These are phyloP conservation scores for Vanderwaltozyma yarrowii DNA, from an alignment of 805 yeast species.

Conservation along the genomic window DNA sequence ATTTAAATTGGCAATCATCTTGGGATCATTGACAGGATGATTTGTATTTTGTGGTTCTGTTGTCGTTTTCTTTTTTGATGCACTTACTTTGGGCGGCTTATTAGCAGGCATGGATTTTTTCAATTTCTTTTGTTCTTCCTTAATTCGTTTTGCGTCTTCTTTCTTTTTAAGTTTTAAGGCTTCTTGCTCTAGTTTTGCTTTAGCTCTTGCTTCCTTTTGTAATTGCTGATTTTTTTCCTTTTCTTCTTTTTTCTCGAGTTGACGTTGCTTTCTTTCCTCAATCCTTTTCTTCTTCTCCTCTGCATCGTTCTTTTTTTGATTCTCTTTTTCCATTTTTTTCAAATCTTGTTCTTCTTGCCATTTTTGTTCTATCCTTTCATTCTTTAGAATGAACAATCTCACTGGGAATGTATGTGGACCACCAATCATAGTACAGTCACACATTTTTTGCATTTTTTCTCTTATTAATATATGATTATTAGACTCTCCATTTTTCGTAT, in stretches of 20 bases:
- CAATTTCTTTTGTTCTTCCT: conserved; percentile 13
- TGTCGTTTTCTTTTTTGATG: conserved; percentile 6
- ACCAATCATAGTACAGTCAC: conserved; percentile 59
- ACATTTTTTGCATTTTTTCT: conserved; percentile 81
- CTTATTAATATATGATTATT: conserved; percentile 26
- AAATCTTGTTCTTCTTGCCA: conserved; percentile 33
- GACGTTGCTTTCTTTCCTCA: conserved; percentile 21
- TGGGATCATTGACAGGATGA: conserved; percentile 43
- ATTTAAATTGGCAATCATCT: conserved; percentile 79
- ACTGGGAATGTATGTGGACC: conserved; percentile 83
- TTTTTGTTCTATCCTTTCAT: conserved; percentile 52
- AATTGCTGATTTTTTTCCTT: conserved; percentile 12
- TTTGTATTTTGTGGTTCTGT: background rate
- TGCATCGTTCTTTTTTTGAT: conserved; percentile 28
- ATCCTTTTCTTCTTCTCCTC: conserved; percentile 21
- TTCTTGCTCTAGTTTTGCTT: conserved; percentile 16
- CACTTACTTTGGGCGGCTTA: background rate
- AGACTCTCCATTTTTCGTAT: background rate
- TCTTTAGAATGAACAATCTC: conserved; percentile 73
- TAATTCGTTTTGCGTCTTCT: conserved; percentile 15
- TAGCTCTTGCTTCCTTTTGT: conserved; percentile 15
- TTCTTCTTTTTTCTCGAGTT: conserved; percentile 17
- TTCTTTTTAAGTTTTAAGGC: conserved; percentile 9
- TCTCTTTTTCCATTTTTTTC: conserved; percentile 29
- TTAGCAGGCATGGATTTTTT: conserved; percentile 1